phyloP scores from a whole-genome alignment of 1,284 basidiomycete species.

The Golubevia pallescens region DNA sequence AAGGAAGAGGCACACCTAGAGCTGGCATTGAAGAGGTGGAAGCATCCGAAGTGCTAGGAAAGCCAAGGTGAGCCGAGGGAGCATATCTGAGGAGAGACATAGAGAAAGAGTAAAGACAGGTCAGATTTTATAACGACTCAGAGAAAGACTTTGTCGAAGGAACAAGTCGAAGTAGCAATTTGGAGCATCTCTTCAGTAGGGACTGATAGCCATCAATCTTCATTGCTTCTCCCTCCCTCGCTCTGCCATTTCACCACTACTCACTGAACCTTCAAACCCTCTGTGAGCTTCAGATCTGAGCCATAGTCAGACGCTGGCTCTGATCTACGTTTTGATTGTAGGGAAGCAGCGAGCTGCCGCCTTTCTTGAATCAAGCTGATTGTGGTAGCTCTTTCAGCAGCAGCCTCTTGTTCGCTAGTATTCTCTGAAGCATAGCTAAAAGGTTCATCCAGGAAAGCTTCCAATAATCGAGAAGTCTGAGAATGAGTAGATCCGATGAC shows the following conservation, averaged over 20 bases:
- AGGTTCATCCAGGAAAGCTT: not conserved
- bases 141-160: no score
- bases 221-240: no score
- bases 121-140: slow-evolving; percentile 76
- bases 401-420: not conserved
- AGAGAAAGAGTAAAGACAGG: slow-evolving; percentile 78
- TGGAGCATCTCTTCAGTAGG: no score
- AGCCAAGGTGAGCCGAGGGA: no score
- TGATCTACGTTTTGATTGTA: not conserved
- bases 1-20: no score
- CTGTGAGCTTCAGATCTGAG: not conserved
- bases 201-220: no score
- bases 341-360: not conserved
- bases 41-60: no score
- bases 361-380: not conserved
- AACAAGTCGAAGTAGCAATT: no score
- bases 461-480: not conserved
- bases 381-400: not conserved
- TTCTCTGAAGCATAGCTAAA: not conserved
- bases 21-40: no score
- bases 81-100: no score
- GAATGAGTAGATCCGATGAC: not conserved
- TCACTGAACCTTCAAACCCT: no score
- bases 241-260: no score
- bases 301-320: not conserved